Percentiles rank a stretch among this genome's conserved stretches.
These are phyloP conservation scores for Cinnamomum chago DNA, from an alignment of 164 flowering plant genomes.

Conservation along the genomic window DNA sequence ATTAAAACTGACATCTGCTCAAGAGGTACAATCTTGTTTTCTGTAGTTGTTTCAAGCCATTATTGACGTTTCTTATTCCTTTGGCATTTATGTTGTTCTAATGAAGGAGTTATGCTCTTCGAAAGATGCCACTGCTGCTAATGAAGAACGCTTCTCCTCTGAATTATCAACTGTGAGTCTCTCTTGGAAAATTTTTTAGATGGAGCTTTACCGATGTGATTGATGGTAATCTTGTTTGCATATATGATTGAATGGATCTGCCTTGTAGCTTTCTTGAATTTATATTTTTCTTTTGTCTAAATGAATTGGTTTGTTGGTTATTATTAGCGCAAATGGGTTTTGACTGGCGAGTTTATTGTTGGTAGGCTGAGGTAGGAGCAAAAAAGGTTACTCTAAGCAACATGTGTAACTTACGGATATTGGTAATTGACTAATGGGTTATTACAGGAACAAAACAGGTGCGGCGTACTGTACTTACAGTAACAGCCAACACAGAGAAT, in stretches of 20 bases:
- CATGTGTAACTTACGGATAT: no score
- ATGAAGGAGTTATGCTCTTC: slow-evolving; percentile 62
- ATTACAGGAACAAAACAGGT: no score
- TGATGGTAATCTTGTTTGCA: neutral
- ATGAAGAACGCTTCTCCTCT: slow-evolving; percentile 59
- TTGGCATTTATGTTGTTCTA: neutral
- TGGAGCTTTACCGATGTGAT: neutral
- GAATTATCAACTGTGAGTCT: slow-evolving; percentile 76
- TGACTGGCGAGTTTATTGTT: neutral
- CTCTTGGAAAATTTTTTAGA: neutral
- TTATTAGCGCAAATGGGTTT: no score
- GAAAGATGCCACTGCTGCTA: slow-evolving; percentile 57
- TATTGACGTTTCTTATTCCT: neutral
- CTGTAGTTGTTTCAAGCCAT: neutral
- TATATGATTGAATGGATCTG: neutral
- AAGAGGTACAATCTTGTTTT: slow-evolving; percentile 43
- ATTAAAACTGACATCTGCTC: slow-evolving; percentile 49
- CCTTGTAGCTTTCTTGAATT: neutral
- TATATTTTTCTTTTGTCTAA: neutral
- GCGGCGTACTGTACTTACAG: no score
- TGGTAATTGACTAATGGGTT: no score
- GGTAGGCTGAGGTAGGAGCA: neutral
- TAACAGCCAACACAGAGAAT: no score
- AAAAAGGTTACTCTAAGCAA: no score
- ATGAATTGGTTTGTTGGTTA: neutral